A percentile compares a stretch with the other conserved stretches of the same genome.
phyloP scores from a whole-genome alignment of 306 rosid genomes.

The Astragalus glycyphyllos region DNA sequence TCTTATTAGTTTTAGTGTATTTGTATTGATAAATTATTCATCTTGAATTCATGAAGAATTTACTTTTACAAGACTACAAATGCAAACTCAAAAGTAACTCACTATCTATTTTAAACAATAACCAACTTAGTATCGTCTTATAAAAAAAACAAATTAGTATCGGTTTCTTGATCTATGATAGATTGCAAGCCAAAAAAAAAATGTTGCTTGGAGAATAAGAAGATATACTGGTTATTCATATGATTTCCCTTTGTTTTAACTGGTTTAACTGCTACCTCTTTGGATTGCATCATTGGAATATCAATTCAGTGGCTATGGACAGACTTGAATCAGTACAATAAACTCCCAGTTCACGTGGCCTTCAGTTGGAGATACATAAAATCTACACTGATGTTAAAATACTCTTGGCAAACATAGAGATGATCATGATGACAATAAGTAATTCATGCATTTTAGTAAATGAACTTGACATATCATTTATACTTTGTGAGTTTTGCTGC shows the following conservation, averaged over 20 bases:
- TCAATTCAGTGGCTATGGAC: neutral
- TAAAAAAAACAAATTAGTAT: no score
- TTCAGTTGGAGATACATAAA: neutral
- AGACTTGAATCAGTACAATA: neutral
- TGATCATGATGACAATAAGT: conserved; percentile 1
- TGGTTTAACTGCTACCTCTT: neutral
- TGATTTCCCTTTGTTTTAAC: neutral
- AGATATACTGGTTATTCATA: neutral
- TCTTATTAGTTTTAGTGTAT: no score
- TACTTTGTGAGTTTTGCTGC: conserved; percentile 60
- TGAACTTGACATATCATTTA: conserved; percentile 36
- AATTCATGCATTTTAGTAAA: neutral
- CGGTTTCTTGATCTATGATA: neutral
- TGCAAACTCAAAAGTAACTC: no score
- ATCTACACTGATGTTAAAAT: neutral
- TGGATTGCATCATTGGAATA: neutral
- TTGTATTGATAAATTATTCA: no score
- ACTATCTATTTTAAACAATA: no score
- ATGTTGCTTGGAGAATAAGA: neutral
- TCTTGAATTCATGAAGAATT: no score
- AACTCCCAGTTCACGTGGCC: neutral
- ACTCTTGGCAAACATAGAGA: conserved; percentile 5
- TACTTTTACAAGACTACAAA: no score
- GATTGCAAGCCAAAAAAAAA: neutral
- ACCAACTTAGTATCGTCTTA: no score